These are phyloP conservation scores for Chlamydomonas incerta DNA, from an alignment of 139 green algal genomes.

Conservation along the genomic window DNA sequence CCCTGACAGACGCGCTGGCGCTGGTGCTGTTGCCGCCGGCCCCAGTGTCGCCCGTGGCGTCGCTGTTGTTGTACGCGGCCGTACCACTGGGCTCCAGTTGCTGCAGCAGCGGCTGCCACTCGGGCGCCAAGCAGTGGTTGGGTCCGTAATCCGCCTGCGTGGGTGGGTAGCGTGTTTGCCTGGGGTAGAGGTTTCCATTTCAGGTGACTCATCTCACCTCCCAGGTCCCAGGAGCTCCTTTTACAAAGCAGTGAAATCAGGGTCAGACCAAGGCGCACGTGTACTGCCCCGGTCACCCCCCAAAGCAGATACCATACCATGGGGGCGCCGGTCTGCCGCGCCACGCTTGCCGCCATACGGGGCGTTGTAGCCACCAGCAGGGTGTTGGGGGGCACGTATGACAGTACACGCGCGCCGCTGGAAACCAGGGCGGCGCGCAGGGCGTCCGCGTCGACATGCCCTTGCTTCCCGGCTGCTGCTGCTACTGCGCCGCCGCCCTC, in stretches of 20 bases:
- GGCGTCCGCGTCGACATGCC: no score
- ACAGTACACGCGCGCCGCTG: neutral
- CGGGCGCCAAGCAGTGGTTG: neutral
- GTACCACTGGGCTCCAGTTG: no score
- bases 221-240: neutral
- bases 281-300: no score
- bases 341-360: neutral
- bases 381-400: neutral
- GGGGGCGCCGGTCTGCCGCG: neutral
- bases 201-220: neutral
- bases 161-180: neutral
- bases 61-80: no score
- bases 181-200: neutral
- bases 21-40: no score
- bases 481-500: no score
- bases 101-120: slow-evolving; percentile 1
- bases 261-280: no score
- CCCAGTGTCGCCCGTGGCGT: no score
- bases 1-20: no score
- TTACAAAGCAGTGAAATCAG: no score
- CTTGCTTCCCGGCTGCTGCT: no score
- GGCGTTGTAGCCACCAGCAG: neutral
- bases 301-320: neutral
- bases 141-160: neutral
- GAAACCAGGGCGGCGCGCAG: no score